Base-by-base conservation (phyloP, 306 rosid species). In the Quillaja saponaria region DNA sequence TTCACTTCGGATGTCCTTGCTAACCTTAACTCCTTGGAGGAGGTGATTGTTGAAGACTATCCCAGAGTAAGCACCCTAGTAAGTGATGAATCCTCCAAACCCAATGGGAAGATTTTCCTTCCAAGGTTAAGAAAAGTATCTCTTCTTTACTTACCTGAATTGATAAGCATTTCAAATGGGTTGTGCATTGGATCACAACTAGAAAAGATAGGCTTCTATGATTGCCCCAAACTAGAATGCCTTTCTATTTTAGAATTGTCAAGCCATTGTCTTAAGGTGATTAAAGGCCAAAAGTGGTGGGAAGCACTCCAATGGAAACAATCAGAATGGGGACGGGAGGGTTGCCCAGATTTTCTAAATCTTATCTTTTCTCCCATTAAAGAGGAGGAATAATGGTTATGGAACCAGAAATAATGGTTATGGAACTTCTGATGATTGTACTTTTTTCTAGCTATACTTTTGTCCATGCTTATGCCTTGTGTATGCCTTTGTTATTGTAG, bases 231-330 rank as follows among this genome's bases (percentile, higher is more conserved):
- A n/a, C 60, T 55, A n/a, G 10, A 33, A 8, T 7, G 17, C 1
- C 25, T 15, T 8, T 34, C 5, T 0, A 15, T n/a, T n/a, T n/a
- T 6, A 17, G 64, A 67, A 56, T 35, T 34, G 10, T 47, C 46
- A 3, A 34, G 17, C 20, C 0, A 56, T 3, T 6, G 10, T 2
- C 34, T 67, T 13, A 10, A 10, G 9, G 20, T 45, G 13, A 67
- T 67, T 16, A 34, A 37, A 28, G 72, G 55, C 31, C 64, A 67
- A 41, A 20, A 7, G 12, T 62, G 67, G 67, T 67, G 72, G 72
- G 38, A 45, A 6, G 44, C 8, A 5, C 14, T 59, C 6, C 13
- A 21, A 20, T 67, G 28, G 64, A 37, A 53, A 16, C 34, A 33
- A 19, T 10, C 34, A 6, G 39, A 37, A 11, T 44, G 65, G 53